Evolutionary conservation across 441 rosid species (phyloP).

Genomic region (Jatropha multifida): DNA sequence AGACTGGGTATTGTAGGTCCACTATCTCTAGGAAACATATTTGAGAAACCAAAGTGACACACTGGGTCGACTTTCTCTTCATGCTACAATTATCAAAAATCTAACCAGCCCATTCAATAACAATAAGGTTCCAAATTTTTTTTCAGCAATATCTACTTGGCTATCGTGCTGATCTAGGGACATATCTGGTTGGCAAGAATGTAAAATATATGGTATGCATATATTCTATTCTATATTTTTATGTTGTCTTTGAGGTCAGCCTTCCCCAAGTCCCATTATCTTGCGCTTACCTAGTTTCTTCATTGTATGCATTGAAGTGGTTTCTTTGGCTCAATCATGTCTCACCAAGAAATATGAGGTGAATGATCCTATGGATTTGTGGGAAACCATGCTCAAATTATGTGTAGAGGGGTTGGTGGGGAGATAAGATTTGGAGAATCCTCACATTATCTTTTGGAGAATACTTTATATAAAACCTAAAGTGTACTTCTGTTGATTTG

Average conservation of each 20-base stretch:
- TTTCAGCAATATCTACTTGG: neutral
- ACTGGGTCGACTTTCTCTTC: neutral
- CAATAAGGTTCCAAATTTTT: neutral
- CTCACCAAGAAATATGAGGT: neutral
- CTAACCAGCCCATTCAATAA: neutral
- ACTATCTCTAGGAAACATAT: slow-evolving; percentile 7
- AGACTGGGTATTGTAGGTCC: neutral
- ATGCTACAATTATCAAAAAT: neutral
- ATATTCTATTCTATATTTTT: neutral
- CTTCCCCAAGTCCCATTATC: neutral
- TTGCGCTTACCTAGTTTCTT: neutral
- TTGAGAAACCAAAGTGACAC: neutral
- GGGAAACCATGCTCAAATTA: neutral
- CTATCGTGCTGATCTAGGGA: neutral
- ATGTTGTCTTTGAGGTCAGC: neutral
- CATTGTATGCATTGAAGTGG: neutral
- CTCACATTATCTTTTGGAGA: neutral
- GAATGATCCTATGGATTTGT: neutral
- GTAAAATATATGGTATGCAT: neutral
- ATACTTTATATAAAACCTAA: neutral
- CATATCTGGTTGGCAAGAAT: neutral
- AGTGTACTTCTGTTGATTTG: neutral
- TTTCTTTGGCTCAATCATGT: neutral
- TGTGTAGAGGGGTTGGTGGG: neutral
- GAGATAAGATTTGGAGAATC: neutral